phyloP scores from a whole-genome alignment of 306 rosid genomes.

The Canavalia ensiformis region DNA sequence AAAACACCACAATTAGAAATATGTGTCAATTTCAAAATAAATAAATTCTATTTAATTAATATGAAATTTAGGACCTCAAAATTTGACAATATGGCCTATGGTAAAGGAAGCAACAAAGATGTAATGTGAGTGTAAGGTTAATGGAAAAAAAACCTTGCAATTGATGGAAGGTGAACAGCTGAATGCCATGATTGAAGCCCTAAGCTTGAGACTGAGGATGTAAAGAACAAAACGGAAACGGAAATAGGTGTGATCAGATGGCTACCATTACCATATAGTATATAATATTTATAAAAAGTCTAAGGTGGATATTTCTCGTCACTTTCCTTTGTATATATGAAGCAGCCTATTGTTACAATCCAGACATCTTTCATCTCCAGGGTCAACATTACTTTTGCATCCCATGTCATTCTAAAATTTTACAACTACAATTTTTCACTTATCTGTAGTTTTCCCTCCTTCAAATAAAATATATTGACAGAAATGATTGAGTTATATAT shows the following conservation, averaged over 20 bases:
- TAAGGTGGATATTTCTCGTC: neutral
- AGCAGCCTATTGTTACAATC: constrained; percentile 15
- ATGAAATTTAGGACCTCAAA: neutral
- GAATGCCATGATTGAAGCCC: constrained; percentile 46
- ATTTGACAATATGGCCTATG: neutral
- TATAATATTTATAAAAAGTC: no score
- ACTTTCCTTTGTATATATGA: constrained; percentile 25
- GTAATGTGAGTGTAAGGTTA: neutral
- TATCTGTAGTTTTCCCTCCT: no score
- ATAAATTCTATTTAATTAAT: neutral
- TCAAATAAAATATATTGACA: no score
- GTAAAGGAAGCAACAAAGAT: neutral
- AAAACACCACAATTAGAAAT: constrained; percentile 17
- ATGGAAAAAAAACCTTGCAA: constrained; percentile 47
- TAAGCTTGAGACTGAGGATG: neutral
- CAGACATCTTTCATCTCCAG: neutral
- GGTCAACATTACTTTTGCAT: constrained; percentile 7
- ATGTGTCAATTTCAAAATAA: neutral
- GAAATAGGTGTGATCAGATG: neutral
- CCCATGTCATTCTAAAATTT: neutral
- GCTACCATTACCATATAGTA: no score
- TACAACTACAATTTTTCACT: no score
- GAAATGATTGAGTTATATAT: no score
- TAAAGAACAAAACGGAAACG: constrained; percentile 25
- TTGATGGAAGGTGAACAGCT: constrained; percentile 39